A percentile compares a stretch with the other conserved stretches of the same genome.
Evolutionary conservation across 768 basidiomycete genomes (phyloP).

Genomic region (Lanmaoa pseudosensibilis): DNA sequence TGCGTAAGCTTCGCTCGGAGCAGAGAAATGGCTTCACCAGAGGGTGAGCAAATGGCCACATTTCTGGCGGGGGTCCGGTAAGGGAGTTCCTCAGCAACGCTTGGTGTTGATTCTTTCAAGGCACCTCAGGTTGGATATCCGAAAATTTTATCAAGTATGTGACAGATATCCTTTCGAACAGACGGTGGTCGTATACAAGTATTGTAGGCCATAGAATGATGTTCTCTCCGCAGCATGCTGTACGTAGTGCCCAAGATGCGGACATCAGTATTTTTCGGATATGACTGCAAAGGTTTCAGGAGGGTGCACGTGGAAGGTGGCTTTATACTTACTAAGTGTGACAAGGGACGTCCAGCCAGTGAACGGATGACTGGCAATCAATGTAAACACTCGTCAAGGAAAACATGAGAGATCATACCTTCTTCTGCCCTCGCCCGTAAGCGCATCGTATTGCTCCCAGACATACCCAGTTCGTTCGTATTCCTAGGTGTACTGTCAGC

Average conservation of each 20-base stretch:
- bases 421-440: constrained; percentile 78
- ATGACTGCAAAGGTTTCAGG: constrained; percentile 45
- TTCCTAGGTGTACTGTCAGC: constrained; percentile 51
- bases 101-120: background rate
- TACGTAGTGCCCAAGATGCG: background rate
- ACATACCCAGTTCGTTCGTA: constrained; percentile 92
- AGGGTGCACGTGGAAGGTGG: background rate
- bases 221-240: background rate
- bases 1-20: background rate
- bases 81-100: background rate
- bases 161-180: background rate
- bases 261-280: constrained; percentile 61
- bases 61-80: background rate
- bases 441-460: constrained; percentile 95
- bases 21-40: background rate
- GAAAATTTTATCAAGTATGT: background rate
- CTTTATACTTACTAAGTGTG: constrained; percentile 68
- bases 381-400: constrained; percentile 5
- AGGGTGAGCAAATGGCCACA: background rate
- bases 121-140: background rate
- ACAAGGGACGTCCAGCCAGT: constrained; percentile 95
- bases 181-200: background rate
- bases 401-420: constrained; percentile 53
- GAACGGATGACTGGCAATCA: constrained; percentile 76
- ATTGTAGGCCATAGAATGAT: background rate